phyloP scores from a whole-genome alignment of 2,329 filamentous ascomycete species.

The Fusarium sp. region DNA sequence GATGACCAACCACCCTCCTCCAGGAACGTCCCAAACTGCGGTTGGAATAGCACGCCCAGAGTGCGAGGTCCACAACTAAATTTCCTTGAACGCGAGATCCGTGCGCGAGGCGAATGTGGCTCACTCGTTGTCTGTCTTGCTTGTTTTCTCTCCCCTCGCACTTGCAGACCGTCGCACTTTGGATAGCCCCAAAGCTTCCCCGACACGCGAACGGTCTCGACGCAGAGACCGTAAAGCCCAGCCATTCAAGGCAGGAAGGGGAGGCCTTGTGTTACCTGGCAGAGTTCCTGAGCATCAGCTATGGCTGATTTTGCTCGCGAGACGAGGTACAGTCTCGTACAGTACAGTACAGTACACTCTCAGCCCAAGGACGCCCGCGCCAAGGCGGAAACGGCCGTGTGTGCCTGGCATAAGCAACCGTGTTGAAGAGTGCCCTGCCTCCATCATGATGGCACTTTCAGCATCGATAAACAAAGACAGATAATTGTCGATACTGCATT shows the following conservation, averaged over 20 bases:
- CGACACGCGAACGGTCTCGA: not conserved
- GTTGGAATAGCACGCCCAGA: slow-evolving; percentile 16
- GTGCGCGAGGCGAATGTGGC: slow-evolving; percentile 25
- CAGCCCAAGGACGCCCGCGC: slow-evolving; percentile 1
- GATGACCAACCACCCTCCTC: slow-evolving; percentile 27
- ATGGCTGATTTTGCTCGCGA: not conserved
- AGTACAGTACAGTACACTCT: not conserved
- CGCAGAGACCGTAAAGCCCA: not conserved
- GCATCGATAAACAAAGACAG: not conserved
- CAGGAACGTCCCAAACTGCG: slow-evolving; percentile 29
- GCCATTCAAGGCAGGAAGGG: not conserved
- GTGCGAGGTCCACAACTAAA: slow-evolving; percentile 19
- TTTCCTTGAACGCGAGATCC: slow-evolving; percentile 19
- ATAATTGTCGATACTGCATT: not conserved
- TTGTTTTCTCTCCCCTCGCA: slow-evolving; percentile 9
- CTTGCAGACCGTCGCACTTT: slow-evolving; percentile 18
- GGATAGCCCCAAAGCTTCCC: slow-evolving; percentile 18
- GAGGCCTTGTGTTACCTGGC: slow-evolving; percentile 6
- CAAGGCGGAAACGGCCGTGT: slow-evolving; percentile 2
- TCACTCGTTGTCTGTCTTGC: slow-evolving; percentile 4
- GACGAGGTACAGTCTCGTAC: not conserved
- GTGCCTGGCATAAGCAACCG: not conserved
- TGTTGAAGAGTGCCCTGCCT: not conserved
- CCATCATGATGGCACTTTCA: not conserved
- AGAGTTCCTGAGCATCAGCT: slow-evolving; percentile 2